Base-by-base conservation (phyloP, 495 filamentous ascomycete genomes). In the Xylaria curta region DNA sequence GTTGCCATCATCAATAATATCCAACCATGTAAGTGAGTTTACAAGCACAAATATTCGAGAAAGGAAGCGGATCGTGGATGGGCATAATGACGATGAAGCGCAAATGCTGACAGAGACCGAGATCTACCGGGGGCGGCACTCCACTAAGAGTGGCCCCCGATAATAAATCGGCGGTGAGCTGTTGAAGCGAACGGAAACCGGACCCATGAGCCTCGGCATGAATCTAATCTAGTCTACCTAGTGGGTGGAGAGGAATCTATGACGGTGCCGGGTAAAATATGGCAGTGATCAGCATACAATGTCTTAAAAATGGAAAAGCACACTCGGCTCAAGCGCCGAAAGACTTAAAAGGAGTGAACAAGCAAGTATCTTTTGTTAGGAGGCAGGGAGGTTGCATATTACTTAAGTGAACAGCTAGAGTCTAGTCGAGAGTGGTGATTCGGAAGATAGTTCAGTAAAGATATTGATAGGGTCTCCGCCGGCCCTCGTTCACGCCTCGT, bases 1-100 rank as follows among this genome's bases (percentile, higher is more conserved):
- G 47, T 26, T 51, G 66, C 59, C 73, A 63, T 68, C 31, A 12
- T 46, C 21, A 38, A 38, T 63, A 38, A 38, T 63, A 46, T 46
- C n/a, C 61, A 46, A 28, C 2, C 10, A 42, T 17, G 36, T 10
- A 28, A 63, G 21, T 10, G 60, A 21, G 26, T 3, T 24, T 28
- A 3, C 21, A 10, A 5, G 36, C n/a, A 63, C 21, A 17, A 44
- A 44, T 38, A 21, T 31, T 36, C 33, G 28, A 28, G 60, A 40
- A 63, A 63, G 8, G n/a, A 3, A 63, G 21, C 17, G 1, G 31
- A 28, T 63, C 60, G 12, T 28, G 21, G 44, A 63, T 63, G 2
- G n/a, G 19, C 58, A 60, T 19, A 6, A 63, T 40, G 21, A 44
- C 13, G 60, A 19, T 44, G 38, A 42, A 63, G 60, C 60, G 9